phyloP scores from a whole-genome alignment of 768 basidiomycete genomes.

The Chalciporus chontae region DNA sequence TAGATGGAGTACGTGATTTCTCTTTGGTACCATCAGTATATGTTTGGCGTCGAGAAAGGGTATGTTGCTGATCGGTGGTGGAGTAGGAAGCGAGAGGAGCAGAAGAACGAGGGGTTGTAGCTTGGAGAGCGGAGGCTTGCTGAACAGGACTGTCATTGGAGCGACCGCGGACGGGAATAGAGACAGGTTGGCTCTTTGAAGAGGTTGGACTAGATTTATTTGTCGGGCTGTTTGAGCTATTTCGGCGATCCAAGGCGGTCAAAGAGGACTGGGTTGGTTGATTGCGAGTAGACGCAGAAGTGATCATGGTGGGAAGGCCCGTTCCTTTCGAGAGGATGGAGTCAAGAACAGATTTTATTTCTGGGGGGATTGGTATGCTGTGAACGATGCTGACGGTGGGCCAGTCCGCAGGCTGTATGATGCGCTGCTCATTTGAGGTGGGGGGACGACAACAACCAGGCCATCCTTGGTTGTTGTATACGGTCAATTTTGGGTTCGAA shows the following conservation, averaged over 20 bases:
- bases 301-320: conserved; percentile 29
- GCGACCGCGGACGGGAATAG: conserved; percentile 45
- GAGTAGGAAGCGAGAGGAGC: conserved; percentile 41
- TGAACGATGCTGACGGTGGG: conserved; percentile 74
- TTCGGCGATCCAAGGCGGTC: conserved; percentile 44
- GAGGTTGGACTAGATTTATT: conserved; percentile 32
- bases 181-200: conserved; percentile 35
- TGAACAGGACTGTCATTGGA: conserved; percentile 49
- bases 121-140: conserved; percentile 17
- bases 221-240: conserved; percentile 35
- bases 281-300: conserved; percentile 27
- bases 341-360: conserved; percentile 67
- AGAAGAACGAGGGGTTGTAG: conserved; percentile 31
- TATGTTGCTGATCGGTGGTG: conserved; percentile 39
- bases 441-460: conserved; percentile 89
- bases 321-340: conserved; percentile 42
- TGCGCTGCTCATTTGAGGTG: conserved; percentile 49
- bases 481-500: conserved; percentile 51
- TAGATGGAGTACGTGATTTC: conserved; percentile 58
- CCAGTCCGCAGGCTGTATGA: conserved; percentile 76
- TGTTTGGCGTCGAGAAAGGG: conserved; percentile 46
- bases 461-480: conserved; percentile 74
- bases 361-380: conserved; percentile 66
- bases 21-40: conserved; percentile 51
- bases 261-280: conserved; percentile 28